Base-by-base conservation (phyloP, 2,329 filamentous ascomycete genomes). In the Pezicula carpinea region DNA sequence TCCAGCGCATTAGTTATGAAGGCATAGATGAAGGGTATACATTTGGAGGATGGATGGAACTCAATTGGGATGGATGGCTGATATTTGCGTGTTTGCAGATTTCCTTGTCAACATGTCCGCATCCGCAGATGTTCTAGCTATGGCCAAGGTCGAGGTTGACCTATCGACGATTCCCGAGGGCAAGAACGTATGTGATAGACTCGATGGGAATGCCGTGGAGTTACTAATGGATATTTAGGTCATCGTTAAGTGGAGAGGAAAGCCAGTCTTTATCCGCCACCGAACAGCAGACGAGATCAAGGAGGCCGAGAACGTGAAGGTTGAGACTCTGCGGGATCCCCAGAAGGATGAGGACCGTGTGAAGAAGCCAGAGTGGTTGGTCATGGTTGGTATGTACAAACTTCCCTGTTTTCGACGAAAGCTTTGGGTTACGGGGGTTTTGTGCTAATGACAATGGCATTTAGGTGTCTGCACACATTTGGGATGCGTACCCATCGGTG, bases 21-120 rank as follows among this genome's bases (percentile, higher is more conserved):
- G 18, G 17, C 34, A 49, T 39, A 23, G 2, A 34, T 34, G 26
- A 18, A 46, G 29, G 40, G 41, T 18, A 38, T 32, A 15, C 33
- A 22, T 29, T 34, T 42, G 35, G 40, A 17, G 34, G 21, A 21
- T 18, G 23, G 34, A 23, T 35, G 33, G 22, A 36, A 40, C 23
- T 45, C 46, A 58, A 57, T 58, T 58, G 51, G 48, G 43, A 52
- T 42, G 15, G 14, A 44, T 42, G n/a, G 48, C 53, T 62, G 47
- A 61, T 47, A 29, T 43, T 44, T 45, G 39, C 32, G 36, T 44
- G 38, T 22, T 49, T 23, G 34, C 72, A 99, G 93, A 99, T 76
- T 99, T 99, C 82, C 81, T 99, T 57, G 89, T 96, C 77, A 99
- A 96, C 83, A 97, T 99, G 95, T 95, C 92, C 64, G 93, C 93